These are phyloP conservation scores for Aspergillus funiculosus DNA, from an alignment of 495 filamentous ascomycete species.

Conservation along the genomic window DNA sequence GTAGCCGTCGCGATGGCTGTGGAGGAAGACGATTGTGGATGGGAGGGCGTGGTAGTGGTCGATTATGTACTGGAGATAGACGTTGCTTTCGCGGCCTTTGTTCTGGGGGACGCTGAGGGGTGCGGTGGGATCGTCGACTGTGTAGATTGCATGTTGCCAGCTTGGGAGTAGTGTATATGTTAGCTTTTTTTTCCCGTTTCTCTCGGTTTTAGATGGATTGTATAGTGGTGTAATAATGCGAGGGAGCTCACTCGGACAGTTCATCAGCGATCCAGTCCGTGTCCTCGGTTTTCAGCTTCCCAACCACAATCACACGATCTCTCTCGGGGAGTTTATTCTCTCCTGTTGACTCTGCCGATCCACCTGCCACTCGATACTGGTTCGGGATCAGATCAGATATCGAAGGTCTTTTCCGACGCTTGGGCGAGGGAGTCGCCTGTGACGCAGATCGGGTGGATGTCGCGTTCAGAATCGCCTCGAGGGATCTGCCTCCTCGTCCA, in stretches of 20 bases:
- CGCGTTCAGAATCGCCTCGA: neutral
- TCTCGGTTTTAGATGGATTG: too few relatives aligned
- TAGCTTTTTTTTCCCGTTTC: too few relatives aligned
- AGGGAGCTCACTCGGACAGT: constrained; percentile 36
- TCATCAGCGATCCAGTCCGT: constrained; percentile 37
- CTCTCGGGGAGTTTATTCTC: neutral
- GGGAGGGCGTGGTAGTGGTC: constrained; percentile 46
- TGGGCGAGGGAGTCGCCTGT: neutral
- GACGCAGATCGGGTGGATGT: neutral
- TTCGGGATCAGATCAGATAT: neutral
- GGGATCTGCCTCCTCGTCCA: neutral
- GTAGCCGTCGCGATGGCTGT: constrained; percentile 39
- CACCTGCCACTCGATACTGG: neutral
- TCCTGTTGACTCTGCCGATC: neutral
- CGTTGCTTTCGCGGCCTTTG: constrained; percentile 45
- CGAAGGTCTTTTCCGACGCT: neutral
- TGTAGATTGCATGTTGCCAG: constrained; percentile 51
- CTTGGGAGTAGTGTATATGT: too few relatives aligned
- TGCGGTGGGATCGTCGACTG: constrained; percentile 51
- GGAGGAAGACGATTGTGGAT: constrained; percentile 45
- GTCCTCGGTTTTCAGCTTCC: constrained; percentile 33
- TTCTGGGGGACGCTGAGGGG: constrained; percentile 33
- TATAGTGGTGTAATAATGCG: too few relatives aligned
- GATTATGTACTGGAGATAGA: constrained; percentile 49
- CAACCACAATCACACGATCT: constrained; percentile 37